Percentiles rank a stretch among this genome's conserved stretches.
Evolutionary conservation across 2,329 filamentous ascomycete species (phyloP).

Genomic region (Xylariaceae sp.): DNA sequence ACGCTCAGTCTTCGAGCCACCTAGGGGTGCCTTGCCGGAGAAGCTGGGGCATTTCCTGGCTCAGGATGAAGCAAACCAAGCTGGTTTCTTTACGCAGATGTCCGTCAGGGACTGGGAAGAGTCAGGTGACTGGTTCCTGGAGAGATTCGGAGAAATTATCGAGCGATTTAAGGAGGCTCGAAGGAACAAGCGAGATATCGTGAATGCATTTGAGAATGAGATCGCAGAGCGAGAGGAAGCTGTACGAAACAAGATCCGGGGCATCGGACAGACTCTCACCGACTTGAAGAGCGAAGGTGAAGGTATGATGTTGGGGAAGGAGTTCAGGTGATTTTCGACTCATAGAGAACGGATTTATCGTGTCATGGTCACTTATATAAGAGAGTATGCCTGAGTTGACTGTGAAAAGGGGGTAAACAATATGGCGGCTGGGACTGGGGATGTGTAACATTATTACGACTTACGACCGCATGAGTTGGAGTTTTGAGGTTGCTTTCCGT

Average conservation of each 20-base stretch:
- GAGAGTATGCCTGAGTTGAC: slow-evolving; percentile 1
- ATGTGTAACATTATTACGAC: slow-evolving; percentile 16
- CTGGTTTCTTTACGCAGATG: slow-evolving; percentile 52
- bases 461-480: slow-evolving; percentile 21
- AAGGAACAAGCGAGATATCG: slow-evolving; percentile 46
- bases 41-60: slow-evolving; percentile 46
- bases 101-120: slow-evolving; percentile 55
- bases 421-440: neutral
- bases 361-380: slow-evolving; percentile 5
- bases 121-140: slow-evolving; percentile 57
- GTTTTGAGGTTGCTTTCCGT: slow-evolving; percentile 16
- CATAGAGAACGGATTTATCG: slow-evolving; percentile 10
- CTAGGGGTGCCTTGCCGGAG: slow-evolving; percentile 41
- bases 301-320: slow-evolving; percentile 45
- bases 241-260: slow-evolving; percentile 49
- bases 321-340: slow-evolving; percentile 29
- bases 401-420: slow-evolving; percentile 1
- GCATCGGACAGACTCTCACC: slow-evolving; percentile 51
- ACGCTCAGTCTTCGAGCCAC: slow-evolving; percentile 35
- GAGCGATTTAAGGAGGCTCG: slow-evolving; percentile 46
- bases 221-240: slow-evolving; percentile 52
- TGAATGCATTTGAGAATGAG: slow-evolving; percentile 52
- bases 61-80: slow-evolving; percentile 40
- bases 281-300: slow-evolving; percentile 55
- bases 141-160: slow-evolving; percentile 50